These are phyloP conservation scores for Naganishia albida DNA, from an alignment of 1,284 basidiomycete species.

Conservation along the genomic window DNA sequence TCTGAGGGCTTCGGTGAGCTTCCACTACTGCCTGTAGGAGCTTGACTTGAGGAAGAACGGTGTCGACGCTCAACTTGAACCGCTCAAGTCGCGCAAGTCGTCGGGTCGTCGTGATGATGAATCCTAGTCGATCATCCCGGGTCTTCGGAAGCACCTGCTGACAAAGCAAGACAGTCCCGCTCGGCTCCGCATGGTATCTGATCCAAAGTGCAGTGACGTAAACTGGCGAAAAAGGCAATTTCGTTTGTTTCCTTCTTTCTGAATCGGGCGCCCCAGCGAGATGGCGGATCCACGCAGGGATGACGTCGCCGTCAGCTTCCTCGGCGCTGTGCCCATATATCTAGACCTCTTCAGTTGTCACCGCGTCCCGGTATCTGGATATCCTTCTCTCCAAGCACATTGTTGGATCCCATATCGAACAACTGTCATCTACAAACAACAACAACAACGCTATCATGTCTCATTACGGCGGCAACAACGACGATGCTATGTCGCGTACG, in stretches of 20 bases:
- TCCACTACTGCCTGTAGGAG: too few species aligned
- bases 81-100: not conserved
- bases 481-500: slow-evolving; percentile 56
- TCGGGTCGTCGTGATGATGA: slow-evolving; percentile 6
- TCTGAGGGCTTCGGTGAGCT: too few species aligned
- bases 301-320: slow-evolving; percentile 10
- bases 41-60: not conserved
- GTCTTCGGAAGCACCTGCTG: not conserved
- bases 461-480: slow-evolving; percentile 40
- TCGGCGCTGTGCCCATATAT: not conserved
- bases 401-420: not conserved
- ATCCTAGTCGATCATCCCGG: not conserved
- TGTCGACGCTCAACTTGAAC: not conserved
- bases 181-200: too few species aligned
- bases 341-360: not conserved
- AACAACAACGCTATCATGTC: slow-evolving; percentile 42
- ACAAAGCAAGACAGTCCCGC: not conserved
- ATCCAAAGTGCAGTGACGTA: too few species aligned
- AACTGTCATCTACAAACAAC: not conserved
- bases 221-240: slow-evolving; percentile 5
- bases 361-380: not conserved
- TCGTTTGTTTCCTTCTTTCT: not conserved
- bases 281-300: not conserved
- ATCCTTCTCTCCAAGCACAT: too few species aligned
- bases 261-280: not conserved